Evolutionary conservation across 1,139 yeast genomes (phyloP), one percentile per base, ranked within the genome.

Genomic region (Yamadazyma triangularis): DNA sequence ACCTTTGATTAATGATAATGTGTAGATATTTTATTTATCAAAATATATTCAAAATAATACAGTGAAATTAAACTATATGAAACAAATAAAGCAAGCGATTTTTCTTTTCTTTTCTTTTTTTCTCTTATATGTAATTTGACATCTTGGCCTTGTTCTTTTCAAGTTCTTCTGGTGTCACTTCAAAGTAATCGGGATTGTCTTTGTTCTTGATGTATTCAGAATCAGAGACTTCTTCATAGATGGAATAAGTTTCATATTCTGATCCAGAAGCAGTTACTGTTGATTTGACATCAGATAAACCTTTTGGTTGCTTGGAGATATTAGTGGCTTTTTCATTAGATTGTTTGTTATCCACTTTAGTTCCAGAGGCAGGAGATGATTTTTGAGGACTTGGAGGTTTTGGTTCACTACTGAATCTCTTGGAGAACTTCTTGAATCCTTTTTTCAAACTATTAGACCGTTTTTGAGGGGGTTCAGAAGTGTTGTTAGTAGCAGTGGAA

Each of bases 151-250:
- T 52, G 30, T 56, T 57, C 30, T 51, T 47, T 23, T 44, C 51
- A 32, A 56, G 67, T 35, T 66, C 69, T 15, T 58, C 67, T 28
- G 51, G 53, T 13, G 60, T 42, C 26, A 74, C 57, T 44, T 70
- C 73, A 49, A 73, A 52, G 49, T 74, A 75, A 45, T 73, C 52
- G 15, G 79, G 77, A 48, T 74, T 62, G 37, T 53, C 52, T 42
- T 57, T 60, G 55, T 74, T 48, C 8, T 54, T 55, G 33, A 64
- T 67, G 45, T 42, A 75, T 40, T 74, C 80, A 12, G 39, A 50
- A 35, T 73, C 74, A 25, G 69, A 60, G 14, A 75, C 70, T 30
- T 76, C 73, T 48, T 73, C 78, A 41, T 73, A 70, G 9, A 72
- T 62, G 5, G 75, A 64, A 40, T 56, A 58, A 23, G 60, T 51